Evolutionary conservation across 2,329 filamentous ascomycete species (phyloP).

Genomic region (Leptosphaerulina australis): DNA sequence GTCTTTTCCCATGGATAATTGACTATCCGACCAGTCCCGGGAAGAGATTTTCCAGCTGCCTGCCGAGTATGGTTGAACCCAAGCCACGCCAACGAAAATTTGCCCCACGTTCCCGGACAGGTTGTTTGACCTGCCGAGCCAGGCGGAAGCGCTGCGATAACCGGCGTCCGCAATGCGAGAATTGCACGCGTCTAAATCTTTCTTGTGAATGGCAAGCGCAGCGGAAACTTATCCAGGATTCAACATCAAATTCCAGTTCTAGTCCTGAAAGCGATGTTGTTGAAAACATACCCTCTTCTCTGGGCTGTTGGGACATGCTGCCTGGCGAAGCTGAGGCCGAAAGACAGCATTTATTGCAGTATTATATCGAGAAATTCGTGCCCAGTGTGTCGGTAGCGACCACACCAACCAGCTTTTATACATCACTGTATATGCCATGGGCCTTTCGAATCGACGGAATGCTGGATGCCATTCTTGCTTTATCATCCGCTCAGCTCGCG

Average conservation of each 20-base stretch:
- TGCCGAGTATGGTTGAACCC: slow-evolving; percentile 40
- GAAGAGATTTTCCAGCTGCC: slow-evolving; percentile 11
- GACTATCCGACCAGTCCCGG: slow-evolving; percentile 18
- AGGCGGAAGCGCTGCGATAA: slow-evolving; percentile 46
- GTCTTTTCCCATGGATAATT: slow-evolving; percentile 15
- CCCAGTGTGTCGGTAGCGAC: slow-evolving; percentile 46
- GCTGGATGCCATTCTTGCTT: slow-evolving; percentile 44
- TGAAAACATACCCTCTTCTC: slow-evolving; percentile 25
- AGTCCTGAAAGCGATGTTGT: slow-evolving; percentile 24
- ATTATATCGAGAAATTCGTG: slow-evolving; percentile 46
- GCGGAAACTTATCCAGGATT: slow-evolving; percentile 30
- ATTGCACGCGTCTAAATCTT: slow-evolving; percentile 45
- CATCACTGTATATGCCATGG: slow-evolving; percentile 46
- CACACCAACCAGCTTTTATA: slow-evolving; percentile 46
- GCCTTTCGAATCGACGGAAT: slow-evolving; percentile 45
- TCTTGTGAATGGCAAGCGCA: slow-evolving; percentile 45
- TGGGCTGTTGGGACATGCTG: slow-evolving; percentile 42
- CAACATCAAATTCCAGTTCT: slow-evolving; percentile 13
- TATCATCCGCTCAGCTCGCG: slow-evolving; percentile 45
- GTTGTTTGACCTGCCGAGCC: slow-evolving; percentile 45
- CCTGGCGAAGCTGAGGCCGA: slow-evolving; percentile 34
- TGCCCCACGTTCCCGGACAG: slow-evolving; percentile 45
- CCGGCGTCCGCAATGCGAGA: slow-evolving; percentile 42
- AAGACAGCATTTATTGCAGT: slow-evolving; percentile 40
- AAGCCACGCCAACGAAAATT: slow-evolving; percentile 46